Evolutionary conservation across 345 rosid species (phyloP), one percentile per base, ranked within the genome.

Genomic region (Citrus trifoliata): DNA sequence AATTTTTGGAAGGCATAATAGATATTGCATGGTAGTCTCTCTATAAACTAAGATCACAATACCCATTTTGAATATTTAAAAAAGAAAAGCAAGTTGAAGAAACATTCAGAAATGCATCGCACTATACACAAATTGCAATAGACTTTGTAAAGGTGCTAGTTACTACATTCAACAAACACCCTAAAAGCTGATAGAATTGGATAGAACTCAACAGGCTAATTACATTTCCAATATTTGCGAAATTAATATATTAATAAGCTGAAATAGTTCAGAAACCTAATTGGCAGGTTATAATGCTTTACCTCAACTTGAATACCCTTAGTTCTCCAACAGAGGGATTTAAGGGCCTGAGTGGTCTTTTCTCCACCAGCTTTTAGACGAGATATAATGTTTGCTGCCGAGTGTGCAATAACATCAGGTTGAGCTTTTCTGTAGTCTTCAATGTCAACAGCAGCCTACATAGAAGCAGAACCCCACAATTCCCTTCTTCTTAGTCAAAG

Each of bases 291-390:
- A 21, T 30, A 27, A 27, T 24, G 21, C 67, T 28, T 87, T 90
- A 96, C 99, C 98, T 96, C 98, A 32, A 90, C 97, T 84, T 88
- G 97, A 66, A 96, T 86, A 64, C 94, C 89, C 82, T 91, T 91
- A 75, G 88, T 85, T 88, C 93, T 90, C 87, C 90, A 93, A 81
- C 99, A 92, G 67, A 96, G 73, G 70, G 98, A 90, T 72, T 79
- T 90, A 56, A 96, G 88, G 37, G 97, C 95, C 81, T 89, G 88
- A 1, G 80, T 78, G 42, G 89, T 81, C 74, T 88, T 89, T 70
- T 90, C 95, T 78, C 95, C 92, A 59, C 85, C 88, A 72, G 91
- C 92, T 83, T 94, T 91, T 69, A 94, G 76, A 7, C 82, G 92
- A 79, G 91, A 85, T 74, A 94, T 82, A 63, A 94, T 94, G 79